phyloP scores from a whole-genome alignment of 2,329 filamentous ascomycete species.

The Pseudocercospora macadamiae region DNA sequence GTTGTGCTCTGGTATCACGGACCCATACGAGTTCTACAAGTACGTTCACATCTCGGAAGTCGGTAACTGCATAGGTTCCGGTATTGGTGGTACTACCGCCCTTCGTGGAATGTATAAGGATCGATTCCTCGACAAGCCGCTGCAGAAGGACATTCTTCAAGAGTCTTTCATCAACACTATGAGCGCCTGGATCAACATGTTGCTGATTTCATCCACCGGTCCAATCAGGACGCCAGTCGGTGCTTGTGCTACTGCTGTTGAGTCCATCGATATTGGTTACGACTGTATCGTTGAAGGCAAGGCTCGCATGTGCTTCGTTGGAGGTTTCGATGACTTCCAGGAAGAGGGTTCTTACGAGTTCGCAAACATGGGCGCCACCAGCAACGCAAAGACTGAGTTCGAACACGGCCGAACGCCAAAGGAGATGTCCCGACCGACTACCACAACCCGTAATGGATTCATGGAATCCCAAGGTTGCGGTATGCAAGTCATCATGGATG shows the following conservation, averaged over 20 bases:
- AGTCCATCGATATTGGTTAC: constrained; percentile 96
- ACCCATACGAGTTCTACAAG: constrained; percentile 99
- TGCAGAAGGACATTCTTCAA: constrained; percentile 98
- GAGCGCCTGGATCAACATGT: constrained; percentile 99
- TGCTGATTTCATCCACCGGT: constrained; percentile 93
- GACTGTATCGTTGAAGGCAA: constrained; percentile 99
- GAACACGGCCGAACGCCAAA: constrained; percentile 90
- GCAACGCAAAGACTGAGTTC: constrained; percentile 96
- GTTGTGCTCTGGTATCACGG: constrained; percentile 90
- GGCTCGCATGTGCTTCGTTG: constrained; percentile 94
- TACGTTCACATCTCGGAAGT: constrained; percentile 98
- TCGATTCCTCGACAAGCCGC: constrained; percentile 91
- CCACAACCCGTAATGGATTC: constrained; percentile 95
- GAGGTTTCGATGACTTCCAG: constrained; percentile 98
- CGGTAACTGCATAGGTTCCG: constrained; percentile 96
- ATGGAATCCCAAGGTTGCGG: constrained; percentile 99
- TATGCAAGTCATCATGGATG: constrained; percentile 98
- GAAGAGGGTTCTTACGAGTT: constrained; percentile 99
- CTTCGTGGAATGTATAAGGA: constrained; percentile 98
- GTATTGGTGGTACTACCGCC: constrained; percentile 92
- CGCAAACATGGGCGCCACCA: constrained; percentile 99
- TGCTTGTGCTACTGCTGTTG: constrained; percentile 94
- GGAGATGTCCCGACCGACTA: constrained; percentile 98
- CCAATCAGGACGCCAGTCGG: constrained; percentile 98
- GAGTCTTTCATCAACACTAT: constrained; percentile 99